A percentile compares a stretch with the other conserved stretches of the same genome.
Evolutionary conservation across 257 asterid genomes (phyloP).

Genomic region (Fraxinus quadrangulata): DNA sequence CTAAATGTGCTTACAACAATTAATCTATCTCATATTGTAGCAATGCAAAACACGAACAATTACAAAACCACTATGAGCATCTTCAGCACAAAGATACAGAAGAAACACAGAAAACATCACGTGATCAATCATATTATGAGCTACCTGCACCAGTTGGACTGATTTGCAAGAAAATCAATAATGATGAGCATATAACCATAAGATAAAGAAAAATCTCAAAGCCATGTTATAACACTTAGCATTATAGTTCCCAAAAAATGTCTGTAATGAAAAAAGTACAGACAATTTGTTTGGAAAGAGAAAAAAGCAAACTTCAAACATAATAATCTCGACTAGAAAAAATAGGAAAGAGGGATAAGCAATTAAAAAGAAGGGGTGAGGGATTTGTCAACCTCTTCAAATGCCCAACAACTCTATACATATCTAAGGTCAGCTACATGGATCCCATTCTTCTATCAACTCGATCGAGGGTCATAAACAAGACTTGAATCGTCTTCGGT

Average conservation of each 20-base stretch:
- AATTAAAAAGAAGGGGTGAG: neutral
- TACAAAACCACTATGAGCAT: neutral
- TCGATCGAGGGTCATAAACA: neutral
- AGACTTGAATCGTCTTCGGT: neutral
- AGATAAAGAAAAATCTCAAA: neutral
- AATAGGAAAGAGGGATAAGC: neutral
- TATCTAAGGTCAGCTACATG: neutral
- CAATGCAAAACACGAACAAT: neutral
- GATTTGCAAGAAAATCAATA: neutral
- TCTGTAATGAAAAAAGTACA: neutral
- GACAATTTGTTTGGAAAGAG: neutral
- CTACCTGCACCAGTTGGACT: neutral
- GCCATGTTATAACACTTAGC: neutral
- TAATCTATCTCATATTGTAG: neutral
- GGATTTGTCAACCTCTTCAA: neutral
- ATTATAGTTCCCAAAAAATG: neutral
- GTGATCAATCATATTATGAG: neutral
- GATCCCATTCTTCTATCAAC: neutral
- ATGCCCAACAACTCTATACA: neutral
- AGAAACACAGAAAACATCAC: neutral
- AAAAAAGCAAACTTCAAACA: neutral
- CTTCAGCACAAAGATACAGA: neutral
- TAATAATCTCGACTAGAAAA: neutral
- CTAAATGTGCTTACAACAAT: neutral
- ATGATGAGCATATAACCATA: neutral